Evolutionary conservation across 2,329 filamentous ascomycete species (phyloP), one percentile per base, ranked within the genome.

Genomic region (Trichoderma sp.): DNA sequence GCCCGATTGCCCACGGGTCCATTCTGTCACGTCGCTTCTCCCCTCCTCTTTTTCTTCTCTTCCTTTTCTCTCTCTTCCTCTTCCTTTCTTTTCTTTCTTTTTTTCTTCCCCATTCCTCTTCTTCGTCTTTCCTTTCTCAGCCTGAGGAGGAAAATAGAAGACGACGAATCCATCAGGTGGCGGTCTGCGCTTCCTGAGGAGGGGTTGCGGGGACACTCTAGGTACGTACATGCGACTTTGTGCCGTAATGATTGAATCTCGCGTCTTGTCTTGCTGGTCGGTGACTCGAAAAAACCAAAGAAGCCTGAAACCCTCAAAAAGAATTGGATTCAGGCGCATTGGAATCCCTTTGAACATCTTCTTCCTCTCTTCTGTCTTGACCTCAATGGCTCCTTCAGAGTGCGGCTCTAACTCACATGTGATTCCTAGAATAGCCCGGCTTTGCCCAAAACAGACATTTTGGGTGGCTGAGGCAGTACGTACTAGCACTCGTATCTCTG

Each of bases 381-480:
- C 50, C 11, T 56, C 50, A 56, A 56, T 56, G 50, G 50, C 50
- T 53, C 18, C 41, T 24, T 24, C 21, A 24, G n/a, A 24, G 50
- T 56, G 50, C 50, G n/a, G 11, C n/a, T 56, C 50, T 56, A 53
- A 53, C 50, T 56, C 50, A 65, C 71, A 73, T 73, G 68, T 71
- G 56, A 71, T 63, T 33, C 38, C 16, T 29, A 67, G 41, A 50
- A 67, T 35, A 63, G 31, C 50, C 50, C 50, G 50, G 50, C 60
- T 64, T 35, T 21, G 38, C 59, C 56, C 33, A 33, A 50, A 38
- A 45, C 27, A 64, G 27, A 33, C 12, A n/a, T 21, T 21, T 35
- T 33, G 68, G 41, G 33, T 72, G 33, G 69, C 69, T 71, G 67
- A 71, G 59, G 69, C n/a, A 63, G 38, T 50, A 64, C 59, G 59